These are phyloP conservation scores for Porcisia deanei DNA, from an alignment of 208 protist genomes.

Conservation along the genomic window DNA sequence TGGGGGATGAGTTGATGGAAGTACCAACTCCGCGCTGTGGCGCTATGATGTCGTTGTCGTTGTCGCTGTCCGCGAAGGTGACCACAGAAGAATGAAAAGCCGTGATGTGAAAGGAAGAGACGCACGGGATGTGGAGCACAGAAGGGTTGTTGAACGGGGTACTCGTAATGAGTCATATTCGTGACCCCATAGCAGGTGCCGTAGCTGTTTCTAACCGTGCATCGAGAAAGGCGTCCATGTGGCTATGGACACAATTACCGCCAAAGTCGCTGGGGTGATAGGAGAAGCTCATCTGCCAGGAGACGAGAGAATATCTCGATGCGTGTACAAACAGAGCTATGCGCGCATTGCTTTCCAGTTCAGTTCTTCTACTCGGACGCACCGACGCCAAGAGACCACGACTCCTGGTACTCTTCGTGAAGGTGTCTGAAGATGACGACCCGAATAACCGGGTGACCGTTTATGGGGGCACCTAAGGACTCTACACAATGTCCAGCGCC, in stretches of 20 bases:
- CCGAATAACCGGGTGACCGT: too few relatives aligned
- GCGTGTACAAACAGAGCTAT: too few relatives aligned
- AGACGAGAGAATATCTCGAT: too few relatives aligned
- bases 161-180: conserved; percentile 6
- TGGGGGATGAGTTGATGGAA: too few relatives aligned
- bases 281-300: conserved; percentile 5
- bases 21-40: background rate
- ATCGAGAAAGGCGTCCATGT: conserved; percentile 22
- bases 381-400: too few relatives aligned
- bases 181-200: conserved; percentile 2
- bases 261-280: background rate
- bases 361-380: too few relatives aligned
- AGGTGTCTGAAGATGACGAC: too few relatives aligned
- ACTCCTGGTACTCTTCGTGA: too few relatives aligned
- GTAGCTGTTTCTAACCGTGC: conserved; percentile 15
- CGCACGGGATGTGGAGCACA: conserved; percentile 27
- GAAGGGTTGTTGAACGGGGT: conserved; percentile 11
- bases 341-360: too few relatives aligned
- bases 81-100: conserved; percentile 3
- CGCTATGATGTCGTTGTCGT: background rate
- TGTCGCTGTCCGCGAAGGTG: conserved; percentile 18
- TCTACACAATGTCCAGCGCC: too few relatives aligned
- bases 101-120: conserved; percentile 17
- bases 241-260: conserved; percentile 8
- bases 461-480: too few relatives aligned